A percentile compares a stretch with the other conserved stretches of the same genome.
Evolutionary conservation across 2,329 filamentous ascomycete genomes (phyloP).

Genomic region (Allantophomopsis cytisporea): DNA sequence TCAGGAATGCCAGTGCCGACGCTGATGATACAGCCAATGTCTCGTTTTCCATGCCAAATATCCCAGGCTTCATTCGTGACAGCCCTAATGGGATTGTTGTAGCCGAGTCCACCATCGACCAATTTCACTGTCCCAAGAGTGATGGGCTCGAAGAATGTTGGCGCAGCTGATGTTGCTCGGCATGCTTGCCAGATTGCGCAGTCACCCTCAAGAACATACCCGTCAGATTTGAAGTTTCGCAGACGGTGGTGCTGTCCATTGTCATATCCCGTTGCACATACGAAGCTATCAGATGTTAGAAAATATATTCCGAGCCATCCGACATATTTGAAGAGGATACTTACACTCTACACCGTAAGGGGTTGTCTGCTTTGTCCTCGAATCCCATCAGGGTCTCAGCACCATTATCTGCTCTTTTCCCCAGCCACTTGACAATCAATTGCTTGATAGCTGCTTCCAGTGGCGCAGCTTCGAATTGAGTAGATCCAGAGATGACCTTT

Average conservation of each 20-base stretch:
- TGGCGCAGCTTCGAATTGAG: neutral
- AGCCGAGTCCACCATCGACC: constrained; percentile 5
- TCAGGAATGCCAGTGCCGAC: neutral
- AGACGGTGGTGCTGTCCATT: neutral
- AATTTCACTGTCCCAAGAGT: constrained; percentile 4
- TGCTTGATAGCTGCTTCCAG: neutral
- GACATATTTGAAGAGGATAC: too few relatives aligned
- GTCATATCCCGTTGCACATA: neutral
- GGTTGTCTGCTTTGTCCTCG: neutral
- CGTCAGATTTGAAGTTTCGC: neutral
- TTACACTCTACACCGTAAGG: neutral
- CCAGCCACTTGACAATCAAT: neutral
- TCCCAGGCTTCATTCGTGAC: constrained; percentile 4
- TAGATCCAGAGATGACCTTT: neutral
- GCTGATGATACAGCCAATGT: neutral
- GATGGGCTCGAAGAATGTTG: constrained; percentile 6
- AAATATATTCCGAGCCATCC: neutral
- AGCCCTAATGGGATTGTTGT: constrained; percentile 5
- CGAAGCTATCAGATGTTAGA: neutral
- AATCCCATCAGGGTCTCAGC: neutral
- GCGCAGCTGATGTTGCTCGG: constrained; percentile 5
- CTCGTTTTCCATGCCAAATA: neutral
- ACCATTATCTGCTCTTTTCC: neutral
- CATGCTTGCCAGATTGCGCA: constrained; percentile 4
- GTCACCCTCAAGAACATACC: too few relatives aligned